Evolutionary conservation across 148 eudicot genomes (phyloP).

Genomic region (Fagopyrum tataricum): DNA sequence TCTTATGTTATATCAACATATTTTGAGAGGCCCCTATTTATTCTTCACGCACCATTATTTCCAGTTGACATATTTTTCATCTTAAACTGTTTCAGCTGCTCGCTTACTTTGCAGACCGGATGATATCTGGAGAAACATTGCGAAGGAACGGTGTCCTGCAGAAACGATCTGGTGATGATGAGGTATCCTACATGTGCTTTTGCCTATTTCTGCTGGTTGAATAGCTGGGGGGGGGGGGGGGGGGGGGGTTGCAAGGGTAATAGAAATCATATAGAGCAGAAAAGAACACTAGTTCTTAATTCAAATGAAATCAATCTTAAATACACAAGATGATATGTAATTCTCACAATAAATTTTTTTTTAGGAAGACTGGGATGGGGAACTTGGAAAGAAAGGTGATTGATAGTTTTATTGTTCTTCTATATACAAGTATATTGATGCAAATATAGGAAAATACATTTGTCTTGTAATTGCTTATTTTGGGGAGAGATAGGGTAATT

Average conservation of each 20-base stretch:
- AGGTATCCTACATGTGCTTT: slow-evolving; percentile 34
- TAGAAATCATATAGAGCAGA: not conserved
- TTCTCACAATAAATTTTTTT: not conserved
- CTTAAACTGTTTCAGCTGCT: slow-evolving; percentile 38
- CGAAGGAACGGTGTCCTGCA: slow-evolving; percentile 69
- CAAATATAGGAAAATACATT: too few relatives aligned
- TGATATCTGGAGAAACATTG: slow-evolving; percentile 68
- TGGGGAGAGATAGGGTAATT: not conserved
- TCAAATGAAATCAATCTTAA: slow-evolving; percentile 7
- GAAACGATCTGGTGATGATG: slow-evolving; percentile 36
- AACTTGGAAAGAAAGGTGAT: not conserved
- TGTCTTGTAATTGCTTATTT: not conserved
- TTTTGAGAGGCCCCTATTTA: not conserved
- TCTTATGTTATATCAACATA: not conserved
- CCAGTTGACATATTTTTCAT: not conserved
- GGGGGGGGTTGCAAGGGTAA: not conserved
- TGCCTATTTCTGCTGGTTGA: slow-evolving; percentile 5
- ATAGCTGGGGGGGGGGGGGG: too few relatives aligned
- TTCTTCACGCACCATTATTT: not conserved
- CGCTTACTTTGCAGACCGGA: slow-evolving; percentile 71
- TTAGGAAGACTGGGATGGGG: not conserved
- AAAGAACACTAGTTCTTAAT: not conserved
- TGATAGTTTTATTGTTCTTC: not conserved
- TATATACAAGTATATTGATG: not conserved
- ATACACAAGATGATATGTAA: not conserved